Conservation (phyloP, 495 filamentous ascomycete species). For the Trichocladium uniseriatum region DNA sequence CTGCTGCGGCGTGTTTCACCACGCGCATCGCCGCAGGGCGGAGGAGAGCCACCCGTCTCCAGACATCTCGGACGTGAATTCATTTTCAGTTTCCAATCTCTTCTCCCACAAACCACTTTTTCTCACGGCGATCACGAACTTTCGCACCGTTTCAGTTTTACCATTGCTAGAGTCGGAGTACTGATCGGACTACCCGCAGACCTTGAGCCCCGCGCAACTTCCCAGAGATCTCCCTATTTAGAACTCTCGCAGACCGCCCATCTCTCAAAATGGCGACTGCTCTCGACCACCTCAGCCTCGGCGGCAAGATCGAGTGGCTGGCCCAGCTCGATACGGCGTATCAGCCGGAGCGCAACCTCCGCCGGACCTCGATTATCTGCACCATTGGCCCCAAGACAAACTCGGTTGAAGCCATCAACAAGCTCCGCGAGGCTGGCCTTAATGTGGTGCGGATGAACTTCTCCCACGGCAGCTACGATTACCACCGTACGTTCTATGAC, state of each 20-base stretch:
- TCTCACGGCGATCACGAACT: background rate
- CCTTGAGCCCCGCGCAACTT: background rate
- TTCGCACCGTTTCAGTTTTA: background rate
- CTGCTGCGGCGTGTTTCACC: constrained; percentile 1
- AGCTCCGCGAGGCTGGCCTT: constrained; percentile 77
- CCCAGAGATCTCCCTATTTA: background rate
- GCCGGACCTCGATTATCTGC: constrained; percentile 95
- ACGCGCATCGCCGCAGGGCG: background rate
- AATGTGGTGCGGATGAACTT: constrained; percentile 99
- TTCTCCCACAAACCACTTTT: background rate
- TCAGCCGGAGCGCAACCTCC: constrained; percentile 73
- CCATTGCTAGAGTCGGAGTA: constrained; percentile 1
- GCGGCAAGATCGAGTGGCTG: constrained; percentile 88
- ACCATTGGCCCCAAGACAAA: constrained; percentile 99
- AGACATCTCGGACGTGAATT: background rate
- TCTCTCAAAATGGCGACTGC: constrained; percentile 48
- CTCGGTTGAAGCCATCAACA: constrained; percentile 90
- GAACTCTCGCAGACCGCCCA: background rate
- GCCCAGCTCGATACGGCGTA: constrained; percentile 66
- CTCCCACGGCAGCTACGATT: constrained; percentile 89
- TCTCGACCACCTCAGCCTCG: constrained; percentile 68
- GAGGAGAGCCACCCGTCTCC: background rate
- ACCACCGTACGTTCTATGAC: constrained; percentile 23
- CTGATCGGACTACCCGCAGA: background rate
- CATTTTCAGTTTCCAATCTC: background rate